Base-by-base conservation (phyloP, 1,139 yeast species). In the Hemisphaericaspora subhashii region DNA sequence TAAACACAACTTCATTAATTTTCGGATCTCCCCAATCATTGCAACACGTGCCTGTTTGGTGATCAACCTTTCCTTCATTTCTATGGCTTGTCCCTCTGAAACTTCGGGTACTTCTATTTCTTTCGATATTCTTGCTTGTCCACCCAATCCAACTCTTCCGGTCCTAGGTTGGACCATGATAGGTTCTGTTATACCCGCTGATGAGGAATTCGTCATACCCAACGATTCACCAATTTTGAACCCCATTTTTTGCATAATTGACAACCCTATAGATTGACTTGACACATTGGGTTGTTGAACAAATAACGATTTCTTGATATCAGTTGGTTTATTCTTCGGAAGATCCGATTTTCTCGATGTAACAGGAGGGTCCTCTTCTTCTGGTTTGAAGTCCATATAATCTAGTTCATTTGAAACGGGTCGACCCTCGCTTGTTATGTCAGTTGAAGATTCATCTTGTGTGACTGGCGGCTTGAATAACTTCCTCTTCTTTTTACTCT, bases 231-330 rank as follows among this genome's bases (percentile, higher is more conserved):
- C 82, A 2, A 64, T 52, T 42, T 62, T 64, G 50, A 67, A 79
- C 3, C 84, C 84, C 83, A 79, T 78, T 49, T 65, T 70, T 45
- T 66, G 60, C 83, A 79, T 77, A 43, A 79, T 77, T 6, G 63
- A 48, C 20, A 75, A 58, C 0, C 81, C 84, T 34, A 70, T 64
- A 0, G 78, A 69, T 15, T 5, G 14, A 10, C 27, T 13, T 31
- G 39, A 30, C 4, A 26, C 17, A 3, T 14, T 23, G 10, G 22
- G 22, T 7, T 54, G 53, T 3, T 37, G 30, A 8, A 8, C 4
- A 35, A 52, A 47, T 17, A 52, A 37, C 5, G 55, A 49, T n/a
- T 30, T 34, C 13, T 43, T 36, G 12, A 48, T 18, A 8, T 30
- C 27, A 10, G 16, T 20, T 14, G 26, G 18, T 23, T n/a, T 15